Conservation (phyloP, 495 filamentous ascomycete genomes). For the Lineolata rhizophorae region DNA sequence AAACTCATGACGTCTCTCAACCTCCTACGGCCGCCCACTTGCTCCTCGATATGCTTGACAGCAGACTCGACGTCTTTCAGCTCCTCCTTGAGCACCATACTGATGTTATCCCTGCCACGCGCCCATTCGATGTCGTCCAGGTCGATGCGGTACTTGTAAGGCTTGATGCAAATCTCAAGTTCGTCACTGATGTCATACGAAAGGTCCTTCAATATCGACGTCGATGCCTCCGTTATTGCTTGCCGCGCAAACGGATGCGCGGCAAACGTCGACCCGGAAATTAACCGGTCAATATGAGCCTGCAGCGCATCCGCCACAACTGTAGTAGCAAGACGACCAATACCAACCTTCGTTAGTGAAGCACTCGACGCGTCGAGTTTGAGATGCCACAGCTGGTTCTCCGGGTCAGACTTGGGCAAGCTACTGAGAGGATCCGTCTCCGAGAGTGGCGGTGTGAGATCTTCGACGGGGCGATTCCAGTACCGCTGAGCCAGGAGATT, state of each 20-base stretch:
- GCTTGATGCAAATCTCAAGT: conserved; percentile 99
- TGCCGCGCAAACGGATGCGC: conserved; percentile 78
- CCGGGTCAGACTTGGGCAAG: conserved; percentile 61
- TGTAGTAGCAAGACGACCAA: conserved; percentile 77
- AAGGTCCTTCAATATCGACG: conserved; percentile 72
- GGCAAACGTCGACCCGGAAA: conserved; percentile 59
- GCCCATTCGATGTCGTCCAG: conserved; percentile 77
- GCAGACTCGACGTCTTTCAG: conserved; percentile 63
- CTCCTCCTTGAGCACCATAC: conserved; percentile 59
- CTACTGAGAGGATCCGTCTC: conserved; percentile 55
- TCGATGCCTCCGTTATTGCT: conserved; percentile 74
- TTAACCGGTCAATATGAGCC: conserved; percentile 56
- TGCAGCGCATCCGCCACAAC: conserved; percentile 79
- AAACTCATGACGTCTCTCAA: conserved; percentile 77
- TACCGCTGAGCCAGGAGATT: conserved; percentile 89
- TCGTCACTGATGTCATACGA: conserved; percentile 94
- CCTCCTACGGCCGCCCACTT: conserved; percentile 59
- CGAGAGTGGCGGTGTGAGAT: conserved; percentile 33
- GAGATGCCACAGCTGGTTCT: conserved; percentile 76
- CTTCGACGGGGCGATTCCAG: conserved; percentile 90
- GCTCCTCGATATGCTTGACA: conserved; percentile 47
- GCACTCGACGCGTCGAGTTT: conserved; percentile 87
- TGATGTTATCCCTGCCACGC: conserved; percentile 58
- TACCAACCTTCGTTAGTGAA: conserved; percentile 75
- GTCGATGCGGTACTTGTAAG: conserved; percentile 94